Conservation (phyloP, 176 grass and related monocot species). For the Cymbopogon citratus region DNA sequence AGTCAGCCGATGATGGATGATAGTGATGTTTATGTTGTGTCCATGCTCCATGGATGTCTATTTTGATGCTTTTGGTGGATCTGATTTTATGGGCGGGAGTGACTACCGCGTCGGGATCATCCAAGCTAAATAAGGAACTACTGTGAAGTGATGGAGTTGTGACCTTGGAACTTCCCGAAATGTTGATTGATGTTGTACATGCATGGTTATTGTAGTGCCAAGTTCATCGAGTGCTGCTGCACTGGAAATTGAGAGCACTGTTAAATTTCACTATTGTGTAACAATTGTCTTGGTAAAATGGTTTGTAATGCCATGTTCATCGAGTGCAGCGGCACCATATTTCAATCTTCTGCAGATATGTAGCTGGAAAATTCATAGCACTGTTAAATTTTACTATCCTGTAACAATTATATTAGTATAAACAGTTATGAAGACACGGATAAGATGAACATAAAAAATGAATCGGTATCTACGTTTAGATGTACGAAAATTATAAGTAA, state of each 20-base stretch:
- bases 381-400: too few relatives aligned
- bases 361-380: too few relatives aligned
- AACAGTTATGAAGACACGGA: too few relatives aligned
- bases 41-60: background rate
- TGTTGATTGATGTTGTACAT: background rate
- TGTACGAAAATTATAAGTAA: background rate
- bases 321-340: too few relatives aligned
- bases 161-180: background rate
- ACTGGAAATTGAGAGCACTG: background rate
- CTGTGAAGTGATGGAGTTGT: background rate
- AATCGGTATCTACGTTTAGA: background rate
- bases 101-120: background rate
- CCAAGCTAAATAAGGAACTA: slow-evolving; percentile 16
- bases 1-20: background rate
- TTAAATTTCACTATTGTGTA: background rate
- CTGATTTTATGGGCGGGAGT: background rate
- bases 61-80: background rate
- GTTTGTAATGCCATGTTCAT: too few relatives aligned
- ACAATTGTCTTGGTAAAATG: background rate
- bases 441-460: background rate
- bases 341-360: too few relatives aligned
- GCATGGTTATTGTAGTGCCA: background rate
- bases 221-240: background rate
- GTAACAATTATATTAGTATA: too few relatives aligned
- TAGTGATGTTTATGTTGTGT: background rate